Percentiles rank a stretch among this genome's conserved stretches.
These are phyloP conservation scores for Saccharomyces eubayanus DNA, from an alignment of 805 yeast genomes.

Conservation along the genomic window DNA sequence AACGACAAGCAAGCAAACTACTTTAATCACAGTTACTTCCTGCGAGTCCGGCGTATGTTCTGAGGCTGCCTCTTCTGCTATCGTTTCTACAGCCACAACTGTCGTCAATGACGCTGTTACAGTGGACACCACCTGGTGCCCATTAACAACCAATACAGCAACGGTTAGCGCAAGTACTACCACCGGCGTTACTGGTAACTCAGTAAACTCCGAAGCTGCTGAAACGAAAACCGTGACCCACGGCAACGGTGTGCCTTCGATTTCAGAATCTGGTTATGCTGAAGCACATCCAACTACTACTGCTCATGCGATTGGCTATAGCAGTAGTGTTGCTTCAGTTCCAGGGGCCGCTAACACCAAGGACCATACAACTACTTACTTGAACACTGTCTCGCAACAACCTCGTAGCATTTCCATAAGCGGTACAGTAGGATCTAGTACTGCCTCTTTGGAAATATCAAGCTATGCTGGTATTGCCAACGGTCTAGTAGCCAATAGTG, in stretches of 20 bases:
- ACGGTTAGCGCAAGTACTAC: constrained; percentile 12
- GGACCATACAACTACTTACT: constrained; percentile 4
- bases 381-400: not conserved
- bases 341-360: constrained; percentile 23
- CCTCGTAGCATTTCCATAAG: constrained; percentile 16
- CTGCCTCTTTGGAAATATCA: constrained; percentile 13
- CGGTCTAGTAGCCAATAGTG: constrained; percentile 4
- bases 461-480: constrained; percentile 9
- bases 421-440: constrained; percentile 14
- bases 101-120: constrained; percentile 25
- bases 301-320: constrained; percentile 14
- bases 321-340: constrained; percentile 16
- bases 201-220: constrained; percentile 1
- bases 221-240: constrained; percentile 28
- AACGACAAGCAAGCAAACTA: constrained; percentile 10
- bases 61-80: constrained; percentile 8
- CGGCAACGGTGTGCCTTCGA: constrained; percentile 1
- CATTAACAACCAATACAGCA: constrained; percentile 17
- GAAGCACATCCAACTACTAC: constrained; percentile 22
- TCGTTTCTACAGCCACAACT: constrained; percentile 2
- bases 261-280: constrained; percentile 17
- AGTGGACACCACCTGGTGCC: constrained; percentile 24
- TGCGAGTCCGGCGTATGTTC: constrained; percentile 12
- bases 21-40: constrained; percentile 15
- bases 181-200: constrained; percentile 11